Percentiles rank a stretch among this genome's conserved stretches.
Conservation (phyloP, 306 rosid genomes). For the Spatholobus suberectus region DNA sequence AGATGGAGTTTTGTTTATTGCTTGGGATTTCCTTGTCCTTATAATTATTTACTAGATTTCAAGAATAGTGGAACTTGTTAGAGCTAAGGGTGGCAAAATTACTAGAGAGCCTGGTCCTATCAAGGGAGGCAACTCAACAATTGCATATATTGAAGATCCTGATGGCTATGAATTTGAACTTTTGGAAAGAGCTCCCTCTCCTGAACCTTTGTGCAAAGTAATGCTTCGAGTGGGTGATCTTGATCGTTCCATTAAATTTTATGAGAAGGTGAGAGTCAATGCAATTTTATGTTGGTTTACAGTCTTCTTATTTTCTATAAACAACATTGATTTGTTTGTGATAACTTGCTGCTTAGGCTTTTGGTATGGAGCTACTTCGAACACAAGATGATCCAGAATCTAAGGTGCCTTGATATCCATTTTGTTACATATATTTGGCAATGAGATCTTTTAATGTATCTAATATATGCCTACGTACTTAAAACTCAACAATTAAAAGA, state of each 20-base stretch:
- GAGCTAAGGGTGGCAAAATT: conserved; percentile 92
- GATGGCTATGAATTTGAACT: conserved; percentile 95
- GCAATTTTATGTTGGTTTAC: conserved; percentile 29
- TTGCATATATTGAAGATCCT: conserved; percentile 91
- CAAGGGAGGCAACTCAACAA: conserved; percentile 68
- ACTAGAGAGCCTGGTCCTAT: conserved; percentile 83
- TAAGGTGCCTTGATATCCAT: conserved; percentile 63
- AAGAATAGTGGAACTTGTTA: conserved; percentile 81
- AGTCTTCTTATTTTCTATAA: conserved; percentile 11
- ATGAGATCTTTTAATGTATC: not conserved
- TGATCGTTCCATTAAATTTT: conserved; percentile 86
- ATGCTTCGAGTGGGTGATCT: conserved; percentile 98
- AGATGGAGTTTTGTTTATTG: conserved; percentile 13
- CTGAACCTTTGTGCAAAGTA: conserved; percentile 94
- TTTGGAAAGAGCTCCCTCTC: conserved; percentile 83
- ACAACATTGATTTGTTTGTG: conserved; percentile 23
- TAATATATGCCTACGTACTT: conserved; percentile 4
- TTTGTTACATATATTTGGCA: not conserved
- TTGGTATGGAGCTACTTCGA: conserved; percentile 94
- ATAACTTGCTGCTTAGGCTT: conserved; percentile 61
- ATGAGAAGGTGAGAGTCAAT: conserved; percentile 75
- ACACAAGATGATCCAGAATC: conserved; percentile 84
- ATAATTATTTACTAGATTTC: conserved; percentile 63
- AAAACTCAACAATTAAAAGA: not conserved
- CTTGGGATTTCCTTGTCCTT: conserved; percentile 29